Percentiles rank a stretch among this genome's conserved stretches.
Evolutionary conservation across 2,329 filamentous ascomycete genomes (phyloP).

Genomic region (Chalara sp.): DNA sequence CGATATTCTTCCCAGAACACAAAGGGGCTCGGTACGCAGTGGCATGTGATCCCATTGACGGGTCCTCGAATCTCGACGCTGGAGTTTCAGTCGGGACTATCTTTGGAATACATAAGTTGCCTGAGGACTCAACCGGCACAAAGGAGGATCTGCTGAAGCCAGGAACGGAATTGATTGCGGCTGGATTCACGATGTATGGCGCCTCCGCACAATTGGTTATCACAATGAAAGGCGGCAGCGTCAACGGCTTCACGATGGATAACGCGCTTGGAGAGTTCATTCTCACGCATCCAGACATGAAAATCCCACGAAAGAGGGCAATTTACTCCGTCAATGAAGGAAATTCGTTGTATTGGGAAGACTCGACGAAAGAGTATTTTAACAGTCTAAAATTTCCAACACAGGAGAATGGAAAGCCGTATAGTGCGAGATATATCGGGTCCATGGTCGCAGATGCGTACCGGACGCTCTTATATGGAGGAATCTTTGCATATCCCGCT

Average conservation of each 20-base stretch:
- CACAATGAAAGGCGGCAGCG: constrained; percentile 85
- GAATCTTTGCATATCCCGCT: constrained; percentile 94
- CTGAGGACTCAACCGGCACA: constrained; percentile 65
- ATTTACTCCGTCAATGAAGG: constrained; percentile 99
- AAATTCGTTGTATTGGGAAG: constrained; percentile 94
- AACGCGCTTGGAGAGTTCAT: constrained; percentile 98
- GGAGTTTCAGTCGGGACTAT: constrained; percentile 98
- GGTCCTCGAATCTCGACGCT: constrained; percentile 93
- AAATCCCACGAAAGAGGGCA: constrained; percentile 66
- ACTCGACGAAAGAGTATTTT: constrained; percentile 81
- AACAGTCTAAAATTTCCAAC: constrained; percentile 78
- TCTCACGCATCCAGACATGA: constrained; percentile 92
- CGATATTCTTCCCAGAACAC: constrained; percentile 77
- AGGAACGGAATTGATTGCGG: constrained; percentile 84
- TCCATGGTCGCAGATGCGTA: constrained; percentile 99
- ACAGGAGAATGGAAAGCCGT: constrained; percentile 69
- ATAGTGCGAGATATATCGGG: constrained; percentile 91
- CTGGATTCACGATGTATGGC: constrained; percentile 99
- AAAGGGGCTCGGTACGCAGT: constrained; percentile 82
- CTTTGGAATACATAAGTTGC: constrained; percentile 87
- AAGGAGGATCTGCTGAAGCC: constrained; percentile 84
- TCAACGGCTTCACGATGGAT: constrained; percentile 98
- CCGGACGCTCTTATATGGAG: constrained; percentile 88
- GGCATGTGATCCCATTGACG: constrained; percentile 96
- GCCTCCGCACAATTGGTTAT: constrained; percentile 94